phyloP scores from a whole-genome alignment of 75 land plant genomes.

The Cunninghamia lanceolata region DNA sequence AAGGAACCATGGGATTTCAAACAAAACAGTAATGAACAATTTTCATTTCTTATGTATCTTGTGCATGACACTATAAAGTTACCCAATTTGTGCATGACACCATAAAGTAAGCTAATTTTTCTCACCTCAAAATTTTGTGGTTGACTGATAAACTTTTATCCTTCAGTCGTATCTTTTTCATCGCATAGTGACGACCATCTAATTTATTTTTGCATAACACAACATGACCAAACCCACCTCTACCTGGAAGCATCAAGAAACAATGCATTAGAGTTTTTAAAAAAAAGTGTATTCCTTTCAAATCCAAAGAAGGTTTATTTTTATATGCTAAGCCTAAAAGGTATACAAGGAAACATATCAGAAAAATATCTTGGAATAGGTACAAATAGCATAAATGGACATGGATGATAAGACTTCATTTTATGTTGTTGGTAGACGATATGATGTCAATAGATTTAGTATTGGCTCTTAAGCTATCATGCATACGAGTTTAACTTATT shows the following conservation, averaged over 20 bases:
- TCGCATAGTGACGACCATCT: conserved; percentile 97
- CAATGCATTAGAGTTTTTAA: neutral
- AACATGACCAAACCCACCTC: conserved; percentile 96
- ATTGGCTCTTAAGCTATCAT: neutral
- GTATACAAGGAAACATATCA: neutral
- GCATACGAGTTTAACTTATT: neutral
- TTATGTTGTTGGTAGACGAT: neutral
- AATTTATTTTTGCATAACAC: conserved; percentile 90
- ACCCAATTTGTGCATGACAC: neutral
- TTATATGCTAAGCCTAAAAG: neutral
- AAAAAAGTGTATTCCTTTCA: neutral
- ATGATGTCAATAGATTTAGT: neutral
- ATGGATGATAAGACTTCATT: neutral
- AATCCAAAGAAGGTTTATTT: neutral
- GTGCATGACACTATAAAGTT: neutral
- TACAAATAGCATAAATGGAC: neutral
- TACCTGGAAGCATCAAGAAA: conserved; percentile 44
- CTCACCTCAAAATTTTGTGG: conserved; percentile 84
- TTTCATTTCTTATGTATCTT: neutral
- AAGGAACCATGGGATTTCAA: neutral
- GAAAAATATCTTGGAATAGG: neutral
- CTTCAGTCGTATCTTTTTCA: conserved; percentile 88
- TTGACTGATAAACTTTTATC: conserved; percentile 56
- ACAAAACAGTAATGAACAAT: neutral
- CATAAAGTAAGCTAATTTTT: neutral